Percentiles rank a stretch among this genome's conserved stretches.
These are phyloP conservation scores for Pythium rhizo-oryzae DNA, from an alignment of 352 stramenopile genomes.

Conservation along the genomic window DNA sequence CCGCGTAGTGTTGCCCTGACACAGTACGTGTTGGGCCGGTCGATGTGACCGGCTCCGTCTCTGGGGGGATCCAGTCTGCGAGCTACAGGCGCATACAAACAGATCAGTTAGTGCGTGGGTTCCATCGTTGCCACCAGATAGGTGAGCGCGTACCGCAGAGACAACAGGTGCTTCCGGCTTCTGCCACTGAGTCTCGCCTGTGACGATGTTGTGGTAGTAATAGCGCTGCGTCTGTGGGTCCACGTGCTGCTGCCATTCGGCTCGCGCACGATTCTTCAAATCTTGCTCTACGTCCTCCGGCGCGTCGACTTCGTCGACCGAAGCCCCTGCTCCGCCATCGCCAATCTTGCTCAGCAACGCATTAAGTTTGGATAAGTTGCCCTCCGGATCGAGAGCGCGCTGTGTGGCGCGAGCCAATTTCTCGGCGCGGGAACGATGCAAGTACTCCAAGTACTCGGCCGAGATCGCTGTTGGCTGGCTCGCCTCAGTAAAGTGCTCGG, in stretches of 20 bases:
- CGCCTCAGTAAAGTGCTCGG: constrained; percentile 48
- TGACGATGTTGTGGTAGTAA: constrained; percentile 87
- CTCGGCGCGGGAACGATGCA: constrained; percentile 57
- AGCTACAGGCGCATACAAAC: constrained; percentile 36
- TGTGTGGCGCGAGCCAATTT: constrained; percentile 57
- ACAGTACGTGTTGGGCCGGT: constrained; percentile 39
- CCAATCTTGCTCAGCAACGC: constrained; percentile 70
- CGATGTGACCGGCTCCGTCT: constrained; percentile 34
- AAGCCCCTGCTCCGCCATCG: constrained; percentile 13
- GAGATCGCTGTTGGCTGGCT: constrained; percentile 26
- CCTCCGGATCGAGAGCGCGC: constrained; percentile 67
- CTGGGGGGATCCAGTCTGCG: constrained; percentile 77
- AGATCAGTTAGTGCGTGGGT: background rate
- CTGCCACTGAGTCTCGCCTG: constrained; percentile 78
- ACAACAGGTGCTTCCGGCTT: constrained; percentile 68
- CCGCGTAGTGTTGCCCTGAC: constrained; percentile 66
- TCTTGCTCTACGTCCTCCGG: constrained; percentile 30
- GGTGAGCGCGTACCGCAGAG: constrained; percentile 56
- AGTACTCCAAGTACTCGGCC: constrained; percentile 69
- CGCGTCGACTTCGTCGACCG: constrained; percentile 10
- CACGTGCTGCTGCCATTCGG: constrained; percentile 86
- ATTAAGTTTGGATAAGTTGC: constrained; percentile 72
- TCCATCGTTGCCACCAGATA: background rate
- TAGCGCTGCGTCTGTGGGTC: constrained; percentile 77
- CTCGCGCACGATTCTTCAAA: constrained; percentile 24